These are phyloP conservation scores for Boletus edulis DNA, from an alignment of 768 basidiomycete species.

Conservation along the genomic window DNA sequence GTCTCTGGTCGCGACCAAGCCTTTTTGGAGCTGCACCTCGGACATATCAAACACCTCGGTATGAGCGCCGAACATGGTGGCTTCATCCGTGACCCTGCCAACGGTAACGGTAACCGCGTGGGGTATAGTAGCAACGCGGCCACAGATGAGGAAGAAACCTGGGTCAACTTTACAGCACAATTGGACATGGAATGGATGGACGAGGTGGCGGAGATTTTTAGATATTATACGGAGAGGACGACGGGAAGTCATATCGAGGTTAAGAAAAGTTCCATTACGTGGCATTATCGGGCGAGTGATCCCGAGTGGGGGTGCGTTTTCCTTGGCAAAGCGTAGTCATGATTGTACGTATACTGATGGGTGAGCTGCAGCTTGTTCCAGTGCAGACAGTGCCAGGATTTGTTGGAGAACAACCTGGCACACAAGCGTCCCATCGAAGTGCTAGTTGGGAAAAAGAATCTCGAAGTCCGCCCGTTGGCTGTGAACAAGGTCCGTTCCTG, in stretches of 20 bases:
- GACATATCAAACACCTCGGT: constrained; percentile 77
- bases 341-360: constrained; percentile 1
- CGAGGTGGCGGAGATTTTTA: constrained; percentile 94
- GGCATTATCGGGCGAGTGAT: constrained; percentile 93
- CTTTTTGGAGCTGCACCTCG: constrained; percentile 91
- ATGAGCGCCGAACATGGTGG: constrained; percentile 97
- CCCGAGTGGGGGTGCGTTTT: constrained; percentile 88
- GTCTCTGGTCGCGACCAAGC: constrained; percentile 94
- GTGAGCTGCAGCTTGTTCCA: constrained; percentile 66
- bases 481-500: constrained; percentile 72
- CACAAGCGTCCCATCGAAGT: constrained; percentile 96
- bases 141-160: constrained; percentile 36
- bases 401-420: constrained; percentile 91
- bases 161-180: constrained; percentile 87
- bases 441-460: constrained; percentile 96
- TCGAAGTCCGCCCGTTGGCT: constrained; percentile 93
- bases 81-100: constrained; percentile 77
- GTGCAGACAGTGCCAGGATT: constrained; percentile 94
- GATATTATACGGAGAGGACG: constrained; percentile 95
- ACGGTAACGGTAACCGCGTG: constrained; percentile 13
- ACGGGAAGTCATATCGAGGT: constrained; percentile 95
- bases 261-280: constrained; percentile 97
- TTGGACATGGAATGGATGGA: constrained; percentile 98
- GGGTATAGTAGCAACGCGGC: neutral
- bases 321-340: neutral